Conservation (phyloP, 192 early-diverging fungal species). For the Podila horticola region DNA sequence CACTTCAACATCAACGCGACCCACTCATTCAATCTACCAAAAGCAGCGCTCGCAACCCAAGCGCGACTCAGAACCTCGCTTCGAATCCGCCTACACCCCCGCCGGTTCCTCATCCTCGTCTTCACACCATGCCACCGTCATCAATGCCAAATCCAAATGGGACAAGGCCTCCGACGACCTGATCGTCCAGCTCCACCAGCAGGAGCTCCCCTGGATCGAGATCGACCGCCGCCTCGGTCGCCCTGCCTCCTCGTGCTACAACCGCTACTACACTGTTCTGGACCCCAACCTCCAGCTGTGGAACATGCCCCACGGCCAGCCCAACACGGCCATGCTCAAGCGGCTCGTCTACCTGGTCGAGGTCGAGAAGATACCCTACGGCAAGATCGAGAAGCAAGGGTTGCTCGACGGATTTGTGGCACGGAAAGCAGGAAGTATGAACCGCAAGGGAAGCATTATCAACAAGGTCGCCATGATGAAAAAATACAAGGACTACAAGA, state of each 20-base stretch:
- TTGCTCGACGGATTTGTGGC: constrained; percentile 17
- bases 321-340: constrained; percentile 7
- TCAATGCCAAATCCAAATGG: constrained; percentile 9
- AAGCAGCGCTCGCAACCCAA: too few relatives aligned
- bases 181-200: constrained; percentile 13
- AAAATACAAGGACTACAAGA: constrained; percentile 21
- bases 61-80: neutral
- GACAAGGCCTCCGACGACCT: constrained; percentile 1
- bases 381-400: constrained; percentile 6
- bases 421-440: neutral
- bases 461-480: constrained; percentile 5
- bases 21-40: too few relatives aligned
- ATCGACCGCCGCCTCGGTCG: constrained; percentile 18
- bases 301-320: constrained; percentile 23
- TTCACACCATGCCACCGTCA: neutral
- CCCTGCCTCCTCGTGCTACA: constrained; percentile 17
- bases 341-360: constrained; percentile 28
- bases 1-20: too few relatives aligned
- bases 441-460: neutral
- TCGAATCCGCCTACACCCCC: neutral
- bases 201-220: constrained; percentile 8
- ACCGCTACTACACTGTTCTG: constrained; percentile 26
- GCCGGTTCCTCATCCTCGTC: neutral
- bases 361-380: constrained; percentile 13
- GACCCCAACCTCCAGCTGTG: constrained; percentile 31